A percentile compares a stretch with the other conserved stretches of the same genome.
phyloP scores from a whole-genome alignment of 495 filamentous ascomycete genomes.

The Aspergillus incahuasiensis region DNA sequence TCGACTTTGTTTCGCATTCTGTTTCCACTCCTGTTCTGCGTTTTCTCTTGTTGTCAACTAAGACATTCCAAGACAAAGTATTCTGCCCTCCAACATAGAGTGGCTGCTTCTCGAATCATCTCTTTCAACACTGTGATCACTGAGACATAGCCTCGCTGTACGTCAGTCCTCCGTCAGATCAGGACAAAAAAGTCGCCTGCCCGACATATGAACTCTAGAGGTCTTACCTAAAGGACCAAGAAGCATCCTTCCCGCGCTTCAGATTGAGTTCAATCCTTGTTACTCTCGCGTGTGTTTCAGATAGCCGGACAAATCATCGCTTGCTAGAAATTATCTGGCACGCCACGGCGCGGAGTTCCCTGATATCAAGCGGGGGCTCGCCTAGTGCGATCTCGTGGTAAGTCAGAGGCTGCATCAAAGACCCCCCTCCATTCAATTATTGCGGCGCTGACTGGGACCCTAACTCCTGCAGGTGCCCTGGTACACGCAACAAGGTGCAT shows the following conservation, averaged over 20 bases:
- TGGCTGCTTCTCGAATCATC: slow-evolving; percentile 8
- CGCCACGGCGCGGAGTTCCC: background rate
- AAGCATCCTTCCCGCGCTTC: background rate
- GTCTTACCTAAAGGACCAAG: background rate
- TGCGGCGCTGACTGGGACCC: slow-evolving; percentile 12
- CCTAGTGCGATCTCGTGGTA: slow-evolving; percentile 1
- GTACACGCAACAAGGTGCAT: slow-evolving; percentile 18
- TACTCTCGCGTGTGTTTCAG: background rate
- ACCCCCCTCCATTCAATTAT: slow-evolving; percentile 22
- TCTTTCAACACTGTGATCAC: slow-evolving; percentile 1
- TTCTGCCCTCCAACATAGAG: background rate
- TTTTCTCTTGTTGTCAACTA: slow-evolving; percentile 3
- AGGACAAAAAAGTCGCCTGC: background rate
- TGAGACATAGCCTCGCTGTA: slow-evolving; percentile 7
- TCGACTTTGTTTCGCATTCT: background rate
- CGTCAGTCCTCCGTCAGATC: background rate
- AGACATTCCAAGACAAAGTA: slow-evolving; percentile 5
- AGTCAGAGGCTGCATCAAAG: slow-evolving; percentile 5
- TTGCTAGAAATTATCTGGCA: background rate
- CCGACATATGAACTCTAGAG: slow-evolving; percentile 3
- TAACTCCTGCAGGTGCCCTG: slow-evolving; percentile 29
- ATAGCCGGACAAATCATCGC: background rate
- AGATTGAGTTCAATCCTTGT: background rate
- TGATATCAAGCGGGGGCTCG: background rate
- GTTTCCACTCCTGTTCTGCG: background rate